A percentile compares a stretch with the other conserved stretches of the same genome.
phyloP scores from a whole-genome alignment of 495 filamentous ascomycete genomes.

The Penicillium coffeae region DNA sequence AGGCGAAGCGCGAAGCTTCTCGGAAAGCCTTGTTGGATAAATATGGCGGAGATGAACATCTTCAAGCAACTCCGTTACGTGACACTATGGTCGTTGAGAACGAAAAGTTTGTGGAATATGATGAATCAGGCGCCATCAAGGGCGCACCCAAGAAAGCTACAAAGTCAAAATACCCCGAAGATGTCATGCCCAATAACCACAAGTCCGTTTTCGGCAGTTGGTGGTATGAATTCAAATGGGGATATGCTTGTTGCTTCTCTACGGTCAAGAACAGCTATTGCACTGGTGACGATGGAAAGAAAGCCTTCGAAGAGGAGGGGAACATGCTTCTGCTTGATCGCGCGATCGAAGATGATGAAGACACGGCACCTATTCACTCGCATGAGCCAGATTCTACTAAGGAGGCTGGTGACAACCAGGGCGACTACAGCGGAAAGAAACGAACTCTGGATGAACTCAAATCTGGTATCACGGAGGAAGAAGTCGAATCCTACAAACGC shows the following conservation, averaged over 20 bases:
- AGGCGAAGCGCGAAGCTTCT: conserved; percentile 61
- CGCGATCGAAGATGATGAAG: conserved; percentile 20
- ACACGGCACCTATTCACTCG: conserved; percentile 19
- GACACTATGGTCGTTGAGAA: conserved; percentile 69
- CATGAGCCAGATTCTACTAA: conserved; percentile 27
- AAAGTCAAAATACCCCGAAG: conserved; percentile 88
- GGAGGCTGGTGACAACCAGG: conserved; percentile 25
- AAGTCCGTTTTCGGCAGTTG: conserved; percentile 93
- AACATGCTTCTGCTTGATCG: conserved; percentile 49
- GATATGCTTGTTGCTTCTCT: conserved; percentile 94
- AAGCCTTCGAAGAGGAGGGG: conserved; percentile 65
- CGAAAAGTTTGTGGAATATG: conserved; percentile 93
- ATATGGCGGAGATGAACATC: conserved; percentile 72
- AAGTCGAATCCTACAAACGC: conserved; percentile 76
- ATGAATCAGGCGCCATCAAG: conserved; percentile 83
- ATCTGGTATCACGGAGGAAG: conserved; percentile 68
- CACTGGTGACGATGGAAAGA: conserved; percentile 80
- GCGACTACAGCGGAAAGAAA: conserved; percentile 51
- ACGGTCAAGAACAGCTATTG: conserved; percentile 95
- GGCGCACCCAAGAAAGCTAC: conserved; percentile 70
- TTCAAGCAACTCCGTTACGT: conserved; percentile 58
- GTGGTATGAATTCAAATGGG: conserved; percentile 95
- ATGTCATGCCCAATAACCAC: conserved; percentile 86
- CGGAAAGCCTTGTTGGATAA: conserved; percentile 74
- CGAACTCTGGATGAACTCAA: conserved; percentile 71